Conservation (phyloP, 768 basidiomycete species). For the Pisolithus albus region DNA sequence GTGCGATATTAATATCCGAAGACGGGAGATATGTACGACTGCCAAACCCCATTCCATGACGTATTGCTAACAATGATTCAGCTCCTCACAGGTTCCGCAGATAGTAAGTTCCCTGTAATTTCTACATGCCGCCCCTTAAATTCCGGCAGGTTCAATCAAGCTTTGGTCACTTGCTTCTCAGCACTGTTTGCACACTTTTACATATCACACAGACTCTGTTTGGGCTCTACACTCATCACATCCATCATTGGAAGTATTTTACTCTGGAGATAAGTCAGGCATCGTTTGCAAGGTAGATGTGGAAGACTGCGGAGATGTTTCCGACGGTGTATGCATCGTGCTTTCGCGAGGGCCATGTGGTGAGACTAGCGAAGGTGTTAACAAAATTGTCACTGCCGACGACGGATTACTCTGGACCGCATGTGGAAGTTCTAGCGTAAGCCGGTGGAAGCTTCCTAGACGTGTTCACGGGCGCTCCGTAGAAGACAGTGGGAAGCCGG, state of each 20-base stretch:
- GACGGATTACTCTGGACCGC: constrained; percentile 89
- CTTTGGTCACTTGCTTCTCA: constrained; percentile 91
- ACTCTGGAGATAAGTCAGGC: constrained; percentile 92
- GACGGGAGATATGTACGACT: constrained; percentile 81
- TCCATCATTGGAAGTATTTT: constrained; percentile 82
- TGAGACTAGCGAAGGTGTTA: constrained; percentile 56
- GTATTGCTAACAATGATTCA: constrained; percentile 21
- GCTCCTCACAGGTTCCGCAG: constrained; percentile 83
- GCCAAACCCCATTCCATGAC: constrained; percentile 1
- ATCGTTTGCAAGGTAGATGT: constrained; percentile 88
- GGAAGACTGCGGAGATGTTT: constrained; percentile 69
- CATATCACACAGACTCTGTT: constrained; percentile 88
- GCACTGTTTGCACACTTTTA: constrained; percentile 91
- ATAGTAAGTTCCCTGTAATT: constrained; percentile 34
- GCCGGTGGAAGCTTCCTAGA: constrained; percentile 68
- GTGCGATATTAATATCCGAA: constrained; percentile 81
- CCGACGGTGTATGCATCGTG: constrained; percentile 85
- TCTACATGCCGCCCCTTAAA: constrained; percentile 4
- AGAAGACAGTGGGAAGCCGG: constrained; percentile 9
- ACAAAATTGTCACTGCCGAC: constrained; percentile 76
- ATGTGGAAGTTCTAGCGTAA: constrained; percentile 72
- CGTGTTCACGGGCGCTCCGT: constrained; percentile 26
- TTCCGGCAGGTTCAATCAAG: constrained; percentile 64
- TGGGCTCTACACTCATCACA: constrained; percentile 91
- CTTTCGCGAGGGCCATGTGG: constrained; percentile 64